A percentile compares a stretch with the other conserved stretches of the same genome.
Conservation (phyloP, 2,329 filamentous ascomycete species). For the Knufia fluminis region DNA sequence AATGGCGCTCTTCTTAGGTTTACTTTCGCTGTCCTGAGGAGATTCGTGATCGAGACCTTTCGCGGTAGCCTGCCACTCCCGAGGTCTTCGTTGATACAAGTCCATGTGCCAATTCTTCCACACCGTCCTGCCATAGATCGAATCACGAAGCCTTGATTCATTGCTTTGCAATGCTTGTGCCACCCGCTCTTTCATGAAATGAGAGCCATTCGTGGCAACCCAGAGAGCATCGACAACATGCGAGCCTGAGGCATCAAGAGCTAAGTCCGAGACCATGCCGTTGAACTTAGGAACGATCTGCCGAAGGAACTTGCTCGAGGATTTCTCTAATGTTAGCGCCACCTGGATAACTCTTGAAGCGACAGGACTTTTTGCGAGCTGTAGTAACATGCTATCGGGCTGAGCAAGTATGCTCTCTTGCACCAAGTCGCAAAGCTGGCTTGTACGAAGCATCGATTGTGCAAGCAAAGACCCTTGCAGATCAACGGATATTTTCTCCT, state of each 20-base stretch:
- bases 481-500: conserved; percentile 26
- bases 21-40: conserved; percentile 19
- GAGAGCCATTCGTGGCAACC: conserved; percentile 52
- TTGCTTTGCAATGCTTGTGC: conserved; percentile 53
- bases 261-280: conserved; percentile 51
- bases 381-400: conserved; percentile 46
- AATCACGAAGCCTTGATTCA: conserved; percentile 55
- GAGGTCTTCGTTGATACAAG: conserved; percentile 53
- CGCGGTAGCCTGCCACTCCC: conserved; percentile 55
- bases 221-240: conserved; percentile 61
- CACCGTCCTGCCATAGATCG: conserved; percentile 55
- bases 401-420: conserved; percentile 62
- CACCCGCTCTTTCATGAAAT: conserved; percentile 59
- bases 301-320: conserved; percentile 41
- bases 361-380: conserved; percentile 55
- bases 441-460: conserved; percentile 66
- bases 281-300: conserved; percentile 56
- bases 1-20: conserved; percentile 41
- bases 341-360: conserved; percentile 57
- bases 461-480: conserved; percentile 76
- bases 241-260: conserved; percentile 53
- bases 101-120: conserved; percentile 71
- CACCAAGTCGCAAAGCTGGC: conserved; percentile 62
- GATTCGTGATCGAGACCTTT: conserved; percentile 37
- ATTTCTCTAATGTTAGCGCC: conserved; percentile 45